Conservation (phyloP, 192 early-diverging fungal species). For the Dissophora globulifera region DNA sequence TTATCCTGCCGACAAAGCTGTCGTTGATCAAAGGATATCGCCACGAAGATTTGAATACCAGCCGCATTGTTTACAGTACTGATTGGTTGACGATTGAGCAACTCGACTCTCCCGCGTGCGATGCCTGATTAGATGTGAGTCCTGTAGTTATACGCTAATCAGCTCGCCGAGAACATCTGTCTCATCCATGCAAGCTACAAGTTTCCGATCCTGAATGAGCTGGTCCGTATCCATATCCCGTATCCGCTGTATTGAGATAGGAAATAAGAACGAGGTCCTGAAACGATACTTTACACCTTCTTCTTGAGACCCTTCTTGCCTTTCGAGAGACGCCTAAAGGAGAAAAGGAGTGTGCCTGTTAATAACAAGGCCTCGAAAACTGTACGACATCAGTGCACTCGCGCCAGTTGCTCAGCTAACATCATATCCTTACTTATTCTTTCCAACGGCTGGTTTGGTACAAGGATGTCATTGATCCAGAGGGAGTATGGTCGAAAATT, state of each 20-base stretch:
- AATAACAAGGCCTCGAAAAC: neutral
- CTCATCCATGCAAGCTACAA: too few relatives aligned
- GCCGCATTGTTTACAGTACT: too few relatives aligned
- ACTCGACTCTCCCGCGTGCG: too few relatives aligned
- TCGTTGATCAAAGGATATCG: too few relatives aligned
- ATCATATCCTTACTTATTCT: slow-evolving; percentile 47
- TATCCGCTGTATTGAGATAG: neutral
- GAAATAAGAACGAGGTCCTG: too few relatives aligned
- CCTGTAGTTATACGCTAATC: too few relatives aligned
- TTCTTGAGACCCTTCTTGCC: slow-evolving; percentile 99
- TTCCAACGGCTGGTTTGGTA: slow-evolving; percentile 58
- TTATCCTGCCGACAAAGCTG: too few relatives aligned
- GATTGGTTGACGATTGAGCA: too few relatives aligned
- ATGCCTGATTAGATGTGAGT: too few relatives aligned
- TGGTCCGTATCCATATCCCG: neutral
- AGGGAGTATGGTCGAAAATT: slow-evolving; percentile 15
- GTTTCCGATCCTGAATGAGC: neutral
- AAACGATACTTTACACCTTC: slow-evolving; percentile 85
- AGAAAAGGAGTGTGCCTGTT: neutral
- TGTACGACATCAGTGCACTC: neutral
- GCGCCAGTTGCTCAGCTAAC: neutral
- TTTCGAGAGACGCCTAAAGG: slow-evolving; percentile 91
- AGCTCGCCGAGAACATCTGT: too few relatives aligned
- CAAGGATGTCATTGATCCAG: neutral
- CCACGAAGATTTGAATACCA: too few relatives aligned